Evolutionary conservation across 1,284 basidiomycete species (phyloP), one percentile per base, ranked within the genome.

Genomic region (Rhodotorula sp.): DNA sequence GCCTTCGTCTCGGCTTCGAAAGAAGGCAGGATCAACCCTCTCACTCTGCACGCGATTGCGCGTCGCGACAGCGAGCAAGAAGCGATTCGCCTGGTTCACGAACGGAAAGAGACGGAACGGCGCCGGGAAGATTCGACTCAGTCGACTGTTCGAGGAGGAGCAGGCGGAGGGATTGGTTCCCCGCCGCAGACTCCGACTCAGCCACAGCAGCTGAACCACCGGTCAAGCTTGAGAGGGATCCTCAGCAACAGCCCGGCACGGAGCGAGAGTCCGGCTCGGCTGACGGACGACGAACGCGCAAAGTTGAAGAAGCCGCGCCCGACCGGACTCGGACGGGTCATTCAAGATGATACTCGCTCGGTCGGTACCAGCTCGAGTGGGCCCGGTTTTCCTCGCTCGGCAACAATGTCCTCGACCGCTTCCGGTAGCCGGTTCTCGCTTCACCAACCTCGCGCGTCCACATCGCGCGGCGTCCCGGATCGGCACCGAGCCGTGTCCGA

Each of bases 21-120:
- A 22, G 48, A 65, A 26, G 66, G 64, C 1, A 46, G 57, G 6
- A 61, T 77, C 12, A 62, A 77, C 56, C 76, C 76, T 0, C 54
- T 77, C 37, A 76, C 73, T 6, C 62, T 75, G n/a, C 70, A 72
- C 17, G 73, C 75, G 6, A 54, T 77, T 29, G 64, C 68, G 24
- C 64, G 76, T 1, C 57, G 67, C 18, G 75, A 64, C n/a, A 64
- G 59, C 6, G 75, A 77, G 54, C 61, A 60, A 8, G 76, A 76
- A 29, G 75, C 75, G 26, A 42, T 73, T 26, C 37, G 59, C 30
- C 46, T 75, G 37, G 73, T 70, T 5, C 56, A 67, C 12, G 73
- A 72, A 44, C 54, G 72, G 22, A 46, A 65, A 12, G 68, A 68
- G 57, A 60, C 69, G 48, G 62, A 70, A n/a, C 51, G 70, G n/a